phyloP scores from a whole-genome alignment of 257 asterid species.

The Thymus mandschuricus region DNA sequence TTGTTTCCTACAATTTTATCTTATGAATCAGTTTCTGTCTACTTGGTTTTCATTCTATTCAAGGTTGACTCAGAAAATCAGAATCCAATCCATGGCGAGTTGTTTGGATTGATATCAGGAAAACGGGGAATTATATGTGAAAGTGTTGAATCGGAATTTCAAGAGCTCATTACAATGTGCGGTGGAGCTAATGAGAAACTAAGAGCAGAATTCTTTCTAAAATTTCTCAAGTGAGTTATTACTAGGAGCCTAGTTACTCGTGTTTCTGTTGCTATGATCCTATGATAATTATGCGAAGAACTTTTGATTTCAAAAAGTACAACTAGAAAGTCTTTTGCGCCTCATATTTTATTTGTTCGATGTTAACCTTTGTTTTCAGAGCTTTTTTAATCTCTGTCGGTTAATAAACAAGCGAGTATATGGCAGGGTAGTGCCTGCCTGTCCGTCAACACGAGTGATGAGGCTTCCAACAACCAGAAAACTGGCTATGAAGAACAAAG shows the following conservation, averaged over 20 bases:
- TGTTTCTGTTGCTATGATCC: slow-evolving; percentile 4
- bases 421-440: slow-evolving; percentile 80
- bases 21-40: neutral
- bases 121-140: slow-evolving; percentile 81
- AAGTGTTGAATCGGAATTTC: slow-evolving; percentile 74
- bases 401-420: slow-evolving; percentile 32
- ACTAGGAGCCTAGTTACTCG: slow-evolving; percentile 6
- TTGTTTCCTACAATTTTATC: slow-evolving; percentile 5
- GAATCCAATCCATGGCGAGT: slow-evolving; percentile 64
- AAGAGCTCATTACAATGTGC: slow-evolving; percentile 80
- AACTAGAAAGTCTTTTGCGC: slow-evolving; percentile 5
- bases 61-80: slow-evolving; percentile 74
- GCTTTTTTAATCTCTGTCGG: slow-evolving; percentile 2
- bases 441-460: slow-evolving; percentile 75
- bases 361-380: slow-evolving; percentile 14
- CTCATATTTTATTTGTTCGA: neutral
- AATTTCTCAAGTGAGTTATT: slow-evolving; percentile 70
- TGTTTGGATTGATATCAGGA: slow-evolving; percentile 48
- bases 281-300: slow-evolving; percentile 5
- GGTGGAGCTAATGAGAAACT: slow-evolving; percentile 89
- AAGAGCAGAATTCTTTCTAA: slow-evolving; percentile 69
- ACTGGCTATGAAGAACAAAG: slow-evolving; percentile 83
- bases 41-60: slow-evolving; percentile 25
- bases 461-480: slow-evolving; percentile 87
- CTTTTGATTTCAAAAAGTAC: neutral